Base-by-base conservation (phyloP, 345 rosid genomes). In the Eucalyptus victrix region DNA sequence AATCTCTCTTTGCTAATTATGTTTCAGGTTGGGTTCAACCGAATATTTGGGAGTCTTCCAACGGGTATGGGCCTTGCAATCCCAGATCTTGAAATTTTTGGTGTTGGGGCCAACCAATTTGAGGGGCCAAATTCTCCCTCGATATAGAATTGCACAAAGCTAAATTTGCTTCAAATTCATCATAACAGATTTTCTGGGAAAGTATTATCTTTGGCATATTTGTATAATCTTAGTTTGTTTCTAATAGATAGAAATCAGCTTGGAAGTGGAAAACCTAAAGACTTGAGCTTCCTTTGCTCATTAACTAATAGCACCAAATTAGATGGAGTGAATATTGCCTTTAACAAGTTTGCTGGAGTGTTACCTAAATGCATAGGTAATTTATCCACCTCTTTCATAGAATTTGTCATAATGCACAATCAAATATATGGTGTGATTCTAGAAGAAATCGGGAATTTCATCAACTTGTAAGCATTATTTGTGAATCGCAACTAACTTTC, bases 331-430 rank as follows among this genome's bases (percentile, higher is more conserved):
- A 58, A 0, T 58, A 24, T 58, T 9, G 13, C 0, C 65, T 5
- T 24, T 12, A 58, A 58, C 65, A 26, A 58, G n/a, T 58, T 58
- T 58, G 7, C 4, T 26, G 65, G 65, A 24, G 65, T 58, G n/a
- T 2, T 58, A 5, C n/a, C n/a, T 58, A 58, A 58, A 58, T 58
- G 65, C 65, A 11, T 3, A 11, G 4, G 65, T 12, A 58, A 58
- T 58, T 58, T 58, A 30, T 62, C 72, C 72, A 62, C 72, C 37
- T 12, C 72, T 62, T 1, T 62, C 72, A 30, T 5, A 6, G 1
- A 2, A 7, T 65, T 65, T 65, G 3, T 9, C 0, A 19, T 17
- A 65, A 15, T 0, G 1, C 10, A 15, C 9, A 32, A 65, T 65
- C 37, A n/a, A n/a, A n/a, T 67, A 15, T n/a, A 8, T 32, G 76